Base-by-base conservation (phyloP, 345 rosid species). In the Bruguiera sexangula region DNA sequence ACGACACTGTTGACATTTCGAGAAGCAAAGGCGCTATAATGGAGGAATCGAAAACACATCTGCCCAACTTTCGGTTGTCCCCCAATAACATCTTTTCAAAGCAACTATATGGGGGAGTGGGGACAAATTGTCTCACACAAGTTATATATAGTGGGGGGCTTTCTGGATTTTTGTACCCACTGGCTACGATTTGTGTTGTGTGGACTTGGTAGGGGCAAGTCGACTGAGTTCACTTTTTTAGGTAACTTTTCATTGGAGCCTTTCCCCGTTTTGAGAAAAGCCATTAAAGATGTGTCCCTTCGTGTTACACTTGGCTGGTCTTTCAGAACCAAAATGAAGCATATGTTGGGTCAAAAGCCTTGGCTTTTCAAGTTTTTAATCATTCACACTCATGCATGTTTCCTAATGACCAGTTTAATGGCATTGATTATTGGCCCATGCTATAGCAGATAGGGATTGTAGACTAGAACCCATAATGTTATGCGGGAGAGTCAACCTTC, bases 11-110 rank as follows among this genome's bases (percentile, higher is more conserved):
- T 73, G 77, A 72, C 75, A 29, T 71, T 68, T 65, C 6, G 53
- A 53, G 72, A 59, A 53, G 53, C 67, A 36, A 52, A n/a, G 24
- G 20, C 48, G 22, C 4, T 6, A 32, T 62, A 62, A 69, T 63
- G 66, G 72, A 39, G 46, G 46, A 20, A 63, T 36, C 66, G 43
- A 63, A 64, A 21, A 50, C 62, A 51, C 53, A n/a, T 73, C 65
- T 4, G 57, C 78, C 62, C 1, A 66, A 70, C 78, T 30, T 72
- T 69, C 36, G 77, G 76, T 67, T 72, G 78, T 74, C 59, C 3
- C 48, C 81, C 83, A 76, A 18, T 79, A 66, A 74, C 81, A 76
- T 82, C 83, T 62, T 59, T 29, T 79, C 75, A 34, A 11, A 27
- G 18, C 36, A 15, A 65, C 68, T 32, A 3, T 21, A 16, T 15